Evolutionary conservation across 2,329 filamentous ascomycete species (phyloP), one percentile per base, ranked within the genome.

Genomic region (Pyricularia grisea): DNA sequence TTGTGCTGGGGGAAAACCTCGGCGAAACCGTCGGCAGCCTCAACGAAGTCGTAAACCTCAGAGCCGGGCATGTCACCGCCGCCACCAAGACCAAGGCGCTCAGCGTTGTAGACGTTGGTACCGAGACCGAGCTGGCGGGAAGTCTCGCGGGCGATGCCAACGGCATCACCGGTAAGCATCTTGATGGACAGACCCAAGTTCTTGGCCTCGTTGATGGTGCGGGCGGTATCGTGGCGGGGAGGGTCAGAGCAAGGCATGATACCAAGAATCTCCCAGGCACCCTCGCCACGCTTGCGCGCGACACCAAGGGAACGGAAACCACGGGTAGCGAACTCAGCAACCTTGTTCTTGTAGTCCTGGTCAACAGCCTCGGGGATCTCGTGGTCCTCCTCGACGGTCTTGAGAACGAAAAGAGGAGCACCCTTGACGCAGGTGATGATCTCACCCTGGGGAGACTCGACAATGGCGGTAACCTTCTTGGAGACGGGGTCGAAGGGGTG

Each of bases 1-100:
- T 97, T 97, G 87, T 97, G 93, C 82, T 97, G 92, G 75, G 93
- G 93, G 85, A 95, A 96, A 70, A 97, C 93, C 79, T 97, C 93
- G 73, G 93, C 93, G 81, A 97, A 97, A 82, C 93, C 93, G 86
- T 97, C 93, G 71, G 93, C 93, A 83, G 91, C 92, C 85, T 97
- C 93, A 70, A 97, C 93, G 83, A 97, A 97, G 83, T 97, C 93
- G 82, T 95, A 96, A 69, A 97, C 91, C 82, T 96, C 92, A 72
- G 93, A 96, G 76, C 93, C 93, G 76, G 93, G 91, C 92, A 97
- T 95, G 78, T 94, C 92, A 84, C 92, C 92, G 75, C 92, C 92
- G 69, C 92, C 92, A 79, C 92, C 92, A 70, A 97, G 90, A 85
- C 93, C 93, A 70, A 97, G 92, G 76, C 92, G 91, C 83, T 97